Evolutionary conservation across 768 basidiomycete genomes (phyloP), one percentile per base, ranked within the genome.

Genomic region (Boletus reticulatus): DNA sequence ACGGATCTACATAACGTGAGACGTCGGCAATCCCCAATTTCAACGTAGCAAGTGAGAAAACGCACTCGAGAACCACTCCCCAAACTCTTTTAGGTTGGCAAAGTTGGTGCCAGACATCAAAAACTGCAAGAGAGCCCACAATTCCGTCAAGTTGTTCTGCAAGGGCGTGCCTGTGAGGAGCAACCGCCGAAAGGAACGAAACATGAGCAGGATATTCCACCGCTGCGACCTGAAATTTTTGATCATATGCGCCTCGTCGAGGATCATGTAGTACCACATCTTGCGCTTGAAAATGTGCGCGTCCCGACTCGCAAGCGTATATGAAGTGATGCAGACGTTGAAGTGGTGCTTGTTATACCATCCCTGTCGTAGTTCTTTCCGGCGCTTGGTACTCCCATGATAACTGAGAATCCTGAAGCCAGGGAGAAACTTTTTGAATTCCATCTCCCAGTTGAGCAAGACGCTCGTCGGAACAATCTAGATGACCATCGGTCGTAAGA

Each of bases 171-270:
- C 97, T 0, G 97, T 99, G 49, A 99, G 74, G 49, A 98, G 81
- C 39, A 99, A 77, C 13, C 97, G 87, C 31, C 90, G 83, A 67
- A 88, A 89, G 11, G 88, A 89, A 31, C 88, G 82, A 72, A 96
- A 95, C 80, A 92, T 89, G 13, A 96, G 79, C 11, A 97, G 73
- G 31, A 87, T 92, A 63, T 92, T 92, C 94, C 94, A 97, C 37
- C 94, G 82, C 68, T 97, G 92, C 0, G 90, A 92, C 66, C 87
- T 86, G 76, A 95, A 96, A 70, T 97, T 97, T 75, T 95, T 95
- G 84, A 97, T 94, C 85, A 95, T 96, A 67, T 97, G 94, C 8
- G 94, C 94, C 72, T 97, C 94, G 67, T 97, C 94, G 6, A 97
- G 84, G 52, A 97, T 85, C 88, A 97, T 91, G 64, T 97, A 97